Conservation (phyloP, 352 stramenopile species). For the Globisporangium uncinulatum region DNA sequence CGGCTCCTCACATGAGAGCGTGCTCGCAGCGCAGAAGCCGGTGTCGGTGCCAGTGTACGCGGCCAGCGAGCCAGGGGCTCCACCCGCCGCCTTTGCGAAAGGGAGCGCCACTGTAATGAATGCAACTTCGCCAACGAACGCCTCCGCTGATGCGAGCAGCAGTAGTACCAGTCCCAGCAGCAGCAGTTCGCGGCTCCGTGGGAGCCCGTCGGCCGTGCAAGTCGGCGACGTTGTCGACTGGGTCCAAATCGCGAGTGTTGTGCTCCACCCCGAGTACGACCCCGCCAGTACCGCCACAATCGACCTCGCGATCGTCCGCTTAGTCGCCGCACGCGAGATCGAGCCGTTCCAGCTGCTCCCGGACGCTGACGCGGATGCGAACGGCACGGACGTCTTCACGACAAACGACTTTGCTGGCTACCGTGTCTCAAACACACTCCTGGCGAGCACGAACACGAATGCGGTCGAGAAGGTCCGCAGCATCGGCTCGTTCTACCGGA, state of each 20-base stretch:
- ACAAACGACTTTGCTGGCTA: slow-evolving; percentile 12
- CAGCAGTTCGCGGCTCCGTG: neutral
- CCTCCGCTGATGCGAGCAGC: neutral
- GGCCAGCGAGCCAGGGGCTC: too few relatives aligned
- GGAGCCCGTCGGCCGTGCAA: slow-evolving; percentile 3
- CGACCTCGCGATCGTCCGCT: slow-evolving; percentile 21
- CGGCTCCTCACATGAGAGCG: slow-evolving; percentile 7
- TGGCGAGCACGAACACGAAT: slow-evolving; percentile 1
- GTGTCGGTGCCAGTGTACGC: too few relatives aligned
- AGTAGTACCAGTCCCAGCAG: neutral
- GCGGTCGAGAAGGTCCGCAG: slow-evolving; percentile 3
- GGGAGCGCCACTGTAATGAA: neutral
- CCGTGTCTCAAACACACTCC: slow-evolving; percentile 12
- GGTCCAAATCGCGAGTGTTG: slow-evolving; percentile 13
- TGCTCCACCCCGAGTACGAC: slow-evolving; percentile 19
- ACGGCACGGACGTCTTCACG: slow-evolving; percentile 11
- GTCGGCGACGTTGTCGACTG: slow-evolving; percentile 21
- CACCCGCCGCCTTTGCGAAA: too few relatives aligned
- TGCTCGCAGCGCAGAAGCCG: slow-evolving; percentile 4
- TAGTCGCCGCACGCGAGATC: slow-evolving; percentile 8
- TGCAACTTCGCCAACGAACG: neutral
- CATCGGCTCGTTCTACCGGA: slow-evolving; percentile 13
- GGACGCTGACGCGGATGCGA: slow-evolving; percentile 1
- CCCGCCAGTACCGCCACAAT: neutral
- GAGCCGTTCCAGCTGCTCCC: slow-evolving; percentile 20